phyloP scores from a whole-genome alignment of 768 basidiomycete species.

The Chalciporus piperatus region DNA sequence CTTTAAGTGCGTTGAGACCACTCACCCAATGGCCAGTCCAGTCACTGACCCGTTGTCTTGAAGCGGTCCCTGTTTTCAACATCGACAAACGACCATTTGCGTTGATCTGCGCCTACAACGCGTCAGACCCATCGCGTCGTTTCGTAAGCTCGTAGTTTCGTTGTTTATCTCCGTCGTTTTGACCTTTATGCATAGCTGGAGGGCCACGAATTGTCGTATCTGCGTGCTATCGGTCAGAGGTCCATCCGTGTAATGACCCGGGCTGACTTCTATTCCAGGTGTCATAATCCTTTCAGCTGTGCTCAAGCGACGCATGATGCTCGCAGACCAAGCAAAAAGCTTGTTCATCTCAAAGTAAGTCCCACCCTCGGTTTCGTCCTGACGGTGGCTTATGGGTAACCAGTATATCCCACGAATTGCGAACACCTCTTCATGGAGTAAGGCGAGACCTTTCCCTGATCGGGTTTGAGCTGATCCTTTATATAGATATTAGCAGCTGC shows the following conservation, averaged over 20 bases:
- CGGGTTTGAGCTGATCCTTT: neutral
- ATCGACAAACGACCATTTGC: constrained; percentile 92
- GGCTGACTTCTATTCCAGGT: constrained; percentile 36
- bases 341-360: constrained; percentile 87
- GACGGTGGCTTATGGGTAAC: constrained; percentile 7
- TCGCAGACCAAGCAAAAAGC: constrained; percentile 93
- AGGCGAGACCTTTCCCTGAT: constrained; percentile 19
- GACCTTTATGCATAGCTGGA: constrained; percentile 56
- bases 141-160: constrained; percentile 51
- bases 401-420: constrained; percentile 88
- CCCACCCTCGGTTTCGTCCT: neutral
- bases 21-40: neutral
- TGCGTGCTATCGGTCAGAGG: constrained; percentile 76
- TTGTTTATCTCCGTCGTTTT: neutral
- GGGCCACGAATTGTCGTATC: constrained; percentile 86
- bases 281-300: constrained; percentile 94
- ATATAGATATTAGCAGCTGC: constrained; percentile 83
- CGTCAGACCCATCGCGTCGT: constrained; percentile 72
- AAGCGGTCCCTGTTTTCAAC: constrained; percentile 90
- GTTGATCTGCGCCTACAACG: constrained; percentile 88
- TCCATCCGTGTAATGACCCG: neutral
- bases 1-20: constrained; percentile 59
- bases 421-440: constrained; percentile 90
- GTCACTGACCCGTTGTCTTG: constrained; percentile 1
- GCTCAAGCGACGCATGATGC: constrained; percentile 86